Evolutionary conservation across 2,329 filamentous ascomycete species (phyloP).

Genomic region (Colletotrichum melonis): DNA sequence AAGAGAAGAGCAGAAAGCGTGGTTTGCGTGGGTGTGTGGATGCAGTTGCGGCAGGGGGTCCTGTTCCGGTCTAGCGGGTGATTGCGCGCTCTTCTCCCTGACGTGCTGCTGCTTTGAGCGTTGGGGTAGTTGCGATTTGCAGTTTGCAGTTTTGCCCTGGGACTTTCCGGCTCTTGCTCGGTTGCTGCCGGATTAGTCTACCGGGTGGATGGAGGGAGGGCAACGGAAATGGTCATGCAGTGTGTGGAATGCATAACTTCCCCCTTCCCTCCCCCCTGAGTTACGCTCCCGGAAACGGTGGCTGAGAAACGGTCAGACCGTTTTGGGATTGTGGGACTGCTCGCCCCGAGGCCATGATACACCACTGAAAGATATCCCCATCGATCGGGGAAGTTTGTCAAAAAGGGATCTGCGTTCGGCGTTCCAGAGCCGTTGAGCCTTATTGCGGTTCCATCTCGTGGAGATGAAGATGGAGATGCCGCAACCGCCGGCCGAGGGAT

Average conservation of each 20-base stretch:
- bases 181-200: conserved; percentile 19
- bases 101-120: background rate
- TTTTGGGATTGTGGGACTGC: background rate
- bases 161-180: conserved; percentile 24
- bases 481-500: background rate
- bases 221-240: background rate
- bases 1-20: background rate
- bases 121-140: background rate
- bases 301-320: background rate
- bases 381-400: background rate
- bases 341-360: background rate
- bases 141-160: background rate
- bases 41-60: background rate
- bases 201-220: conserved; percentile 10
- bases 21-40: background rate
- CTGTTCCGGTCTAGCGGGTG: conserved; percentile 11
- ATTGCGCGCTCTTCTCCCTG: background rate
- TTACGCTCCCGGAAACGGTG: conserved; percentile 21
- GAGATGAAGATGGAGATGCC: background rate
- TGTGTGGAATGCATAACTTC: background rate
- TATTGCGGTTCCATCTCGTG: background rate
- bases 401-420: background rate
- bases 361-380: background rate
- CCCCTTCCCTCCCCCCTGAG: no score
- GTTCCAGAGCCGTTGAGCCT: background rate